Conservation (phyloP, 2,329 filamentous ascomycete genomes). For the Aspergillus pseudoterreus region DNA sequence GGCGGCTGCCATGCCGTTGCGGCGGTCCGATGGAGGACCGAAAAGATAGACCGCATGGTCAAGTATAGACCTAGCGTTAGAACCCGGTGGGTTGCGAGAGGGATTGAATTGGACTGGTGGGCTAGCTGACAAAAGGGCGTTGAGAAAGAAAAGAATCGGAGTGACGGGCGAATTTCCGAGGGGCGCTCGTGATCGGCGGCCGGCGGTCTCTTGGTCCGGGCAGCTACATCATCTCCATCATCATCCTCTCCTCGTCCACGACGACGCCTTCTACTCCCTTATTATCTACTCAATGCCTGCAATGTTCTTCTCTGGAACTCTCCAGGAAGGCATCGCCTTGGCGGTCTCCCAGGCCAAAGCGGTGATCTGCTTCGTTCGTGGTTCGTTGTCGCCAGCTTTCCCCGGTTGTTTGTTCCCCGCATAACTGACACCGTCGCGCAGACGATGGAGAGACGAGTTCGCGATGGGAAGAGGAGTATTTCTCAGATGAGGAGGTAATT, state of each 20-base stretch:
- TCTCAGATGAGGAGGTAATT: constrained; percentile 51
- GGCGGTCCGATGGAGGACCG: constrained; percentile 22
- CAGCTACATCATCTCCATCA: not conserved
- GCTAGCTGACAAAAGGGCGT: not conserved
- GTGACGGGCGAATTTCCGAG: constrained; percentile 9
- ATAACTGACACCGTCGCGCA: constrained; percentile 30
- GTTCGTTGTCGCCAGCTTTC: constrained; percentile 39
- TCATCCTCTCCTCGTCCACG: not conserved
- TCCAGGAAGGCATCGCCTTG: constrained; percentile 75
- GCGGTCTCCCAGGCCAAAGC: constrained; percentile 73
- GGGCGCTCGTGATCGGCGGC: constrained; percentile 22
- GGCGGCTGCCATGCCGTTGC: constrained; percentile 20
- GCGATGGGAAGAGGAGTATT: constrained; percentile 68
- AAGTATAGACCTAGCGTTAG: not conserved
- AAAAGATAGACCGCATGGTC: constrained; percentile 28
- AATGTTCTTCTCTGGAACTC: constrained; percentile 78
- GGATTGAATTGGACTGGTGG: not conserved
- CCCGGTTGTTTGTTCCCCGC: not conserved
- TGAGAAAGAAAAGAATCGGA: not conserved
- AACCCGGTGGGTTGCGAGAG: too few species aligned
- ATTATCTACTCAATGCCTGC: not conserved
- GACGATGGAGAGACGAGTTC: constrained; percentile 67
- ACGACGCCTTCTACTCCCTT: not conserved
- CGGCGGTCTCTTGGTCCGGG: constrained; percentile 14
- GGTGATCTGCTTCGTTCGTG: constrained; percentile 80